Base-by-base conservation (phyloP, 495 filamentous ascomycete genomes). In the Daldinia concentrica region DNA sequence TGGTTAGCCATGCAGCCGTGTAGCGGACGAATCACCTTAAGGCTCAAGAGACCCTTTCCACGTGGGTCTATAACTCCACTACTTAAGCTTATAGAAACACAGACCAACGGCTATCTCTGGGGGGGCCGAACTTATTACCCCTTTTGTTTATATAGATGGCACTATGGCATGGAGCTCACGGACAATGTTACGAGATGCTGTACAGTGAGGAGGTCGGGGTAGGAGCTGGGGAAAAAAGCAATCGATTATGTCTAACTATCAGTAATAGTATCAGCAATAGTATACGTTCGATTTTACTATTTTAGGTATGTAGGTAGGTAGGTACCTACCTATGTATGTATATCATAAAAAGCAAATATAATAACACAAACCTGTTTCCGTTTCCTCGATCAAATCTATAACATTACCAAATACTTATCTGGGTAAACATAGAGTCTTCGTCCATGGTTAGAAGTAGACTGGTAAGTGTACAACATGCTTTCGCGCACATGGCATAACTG, bases 41-140 rank as follows among this genome's bases (percentile, higher is more conserved):
- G 43, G 43, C 43, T 22, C 24, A 48, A 48, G 19, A 48, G 43
- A 48, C 8, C 43, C 19, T 22, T 11, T 48, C 43, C 17, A 48
- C 43, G 43, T 48, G 43, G 17, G 43, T 48, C 17, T 24, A 48
- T 48, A 48, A 48, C 43, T 24, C 43, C 43, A 48, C 43, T 24
- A 48, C 19, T 48, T 48, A 48, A 48, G 43, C 43, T 24, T 48
- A 48, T 48, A 48, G 17, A 48, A 11, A 22, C 19, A 48, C 43
- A 22, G 43, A 48, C 43, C 43, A 48, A 48, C 43, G 17, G 8
- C 17, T 48, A 24, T 48, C 43, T 48, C 43, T 48, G 17, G 43
- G n/a, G n/a, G 43, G 43, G 19, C 43, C 17, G 43, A 48, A 11
- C 2, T 24, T 48, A 24, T 48, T 48, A 48, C 43, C 43, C 43